These are phyloP conservation scores for Mangifera indica DNA, from an alignment of 345 rosid genomes.

Conservation along the genomic window DNA sequence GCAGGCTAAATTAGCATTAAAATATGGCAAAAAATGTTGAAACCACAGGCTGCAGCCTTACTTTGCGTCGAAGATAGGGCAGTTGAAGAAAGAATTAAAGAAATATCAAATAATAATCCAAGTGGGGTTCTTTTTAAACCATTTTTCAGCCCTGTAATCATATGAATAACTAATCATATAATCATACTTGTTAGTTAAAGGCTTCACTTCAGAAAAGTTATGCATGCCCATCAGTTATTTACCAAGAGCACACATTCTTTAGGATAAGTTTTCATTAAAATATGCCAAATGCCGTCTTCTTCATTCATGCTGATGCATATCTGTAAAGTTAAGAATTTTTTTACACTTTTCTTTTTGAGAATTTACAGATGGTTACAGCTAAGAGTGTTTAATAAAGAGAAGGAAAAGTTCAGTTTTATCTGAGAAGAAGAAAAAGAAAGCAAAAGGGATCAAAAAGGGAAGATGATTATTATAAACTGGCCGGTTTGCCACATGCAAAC, in stretches of 20 bases:
- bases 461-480: slow-evolving; percentile 11
- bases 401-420: neutral
- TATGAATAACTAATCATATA: neutral
- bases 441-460: neutral
- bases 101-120: neutral
- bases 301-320: neutral
- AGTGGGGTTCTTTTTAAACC: neutral
- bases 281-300: neutral
- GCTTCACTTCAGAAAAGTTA: neutral
- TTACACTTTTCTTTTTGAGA: neutral
- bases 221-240: neutral
- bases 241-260: neutral
- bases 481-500: slow-evolving; percentile 36
- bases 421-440: neutral
- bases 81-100: neutral
- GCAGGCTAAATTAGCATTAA: neutral
- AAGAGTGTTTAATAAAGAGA: slow-evolving; percentile 17
- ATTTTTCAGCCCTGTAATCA: neutral
- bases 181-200: too few relatives aligned
- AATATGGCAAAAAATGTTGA: neutral
- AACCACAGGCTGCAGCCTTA: neutral
- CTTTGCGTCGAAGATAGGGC: slow-evolving; percentile 8
- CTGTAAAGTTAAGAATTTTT: slow-evolving; percentile 6
- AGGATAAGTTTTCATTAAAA: neutral
- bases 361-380: slow-evolving; percentile 19